These are phyloP conservation scores for Dalbergia oliveri DNA, from an alignment of 306 rosid species.

Conservation along the genomic window DNA sequence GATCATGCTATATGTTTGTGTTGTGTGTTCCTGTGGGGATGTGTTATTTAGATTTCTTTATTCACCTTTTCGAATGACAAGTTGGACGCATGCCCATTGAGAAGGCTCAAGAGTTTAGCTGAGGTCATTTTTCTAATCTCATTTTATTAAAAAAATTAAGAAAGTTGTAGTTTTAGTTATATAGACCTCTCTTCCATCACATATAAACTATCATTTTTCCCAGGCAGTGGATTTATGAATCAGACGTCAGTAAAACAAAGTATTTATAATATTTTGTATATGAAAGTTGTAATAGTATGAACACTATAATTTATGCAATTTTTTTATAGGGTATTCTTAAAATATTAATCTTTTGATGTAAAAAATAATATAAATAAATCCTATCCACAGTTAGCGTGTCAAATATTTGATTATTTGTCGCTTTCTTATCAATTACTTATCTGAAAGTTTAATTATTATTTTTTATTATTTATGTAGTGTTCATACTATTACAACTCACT, in stretches of 20 bases:
- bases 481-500: too few relatives aligned
- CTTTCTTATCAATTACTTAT: too few relatives aligned
- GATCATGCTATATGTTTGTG: background rate
- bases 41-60: conserved; percentile 1
- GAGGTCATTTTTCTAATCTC: background rate
- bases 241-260: background rate
- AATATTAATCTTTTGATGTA: too few relatives aligned
- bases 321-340: too few relatives aligned
- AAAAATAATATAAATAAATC: too few relatives aligned
- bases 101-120: background rate
- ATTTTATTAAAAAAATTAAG: background rate
- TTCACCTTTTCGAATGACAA: conserved; percentile 1
- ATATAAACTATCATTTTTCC: background rate
- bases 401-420: too few relatives aligned
- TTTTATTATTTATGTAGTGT: too few relatives aligned
- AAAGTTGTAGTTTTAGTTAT: background rate
- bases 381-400: too few relatives aligned
- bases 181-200: background rate
- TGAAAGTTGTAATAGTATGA: too few relatives aligned
- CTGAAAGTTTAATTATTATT: too few relatives aligned
- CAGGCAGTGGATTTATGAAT: background rate
- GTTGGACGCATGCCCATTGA: conserved; percentile 33
- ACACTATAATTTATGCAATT: too few relatives aligned
- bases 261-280: too few relatives aligned
- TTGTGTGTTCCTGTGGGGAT: background rate